These are phyloP conservation scores for Pontederia paniculata DNA, from an alignment of 176 grass and related monocot species.

Conservation along the genomic window DNA sequence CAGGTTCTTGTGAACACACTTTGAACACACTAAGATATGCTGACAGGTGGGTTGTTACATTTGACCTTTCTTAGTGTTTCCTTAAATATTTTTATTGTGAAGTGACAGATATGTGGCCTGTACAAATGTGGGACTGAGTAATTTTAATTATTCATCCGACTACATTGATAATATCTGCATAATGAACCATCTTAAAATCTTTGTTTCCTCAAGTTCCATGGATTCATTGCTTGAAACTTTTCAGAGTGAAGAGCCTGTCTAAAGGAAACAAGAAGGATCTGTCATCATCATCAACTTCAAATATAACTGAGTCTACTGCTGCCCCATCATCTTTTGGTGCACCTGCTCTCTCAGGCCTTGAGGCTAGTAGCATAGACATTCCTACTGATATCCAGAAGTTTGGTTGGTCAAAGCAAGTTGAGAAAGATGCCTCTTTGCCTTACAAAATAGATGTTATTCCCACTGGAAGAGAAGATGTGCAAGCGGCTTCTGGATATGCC, in stretches of 20 bases:
- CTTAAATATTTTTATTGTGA: neutral
- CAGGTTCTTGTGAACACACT: slow-evolving; percentile 96
- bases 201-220: neutral
- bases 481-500: slow-evolving; percentile 9
- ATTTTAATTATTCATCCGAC: slow-evolving; percentile 14
- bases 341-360: slow-evolving; percentile 31
- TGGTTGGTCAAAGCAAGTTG: slow-evolving; percentile 56
- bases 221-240: neutral
- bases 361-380: slow-evolving; percentile 36
- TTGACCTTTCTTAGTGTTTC: neutral
- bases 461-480: slow-evolving; percentile 30
- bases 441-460: slow-evolving; percentile 28
- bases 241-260: slow-evolving; percentile 90
- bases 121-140: neutral
- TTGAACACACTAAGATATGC: slow-evolving; percentile 98
- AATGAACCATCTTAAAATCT: too few relatives aligned
- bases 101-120: too few relatives aligned
- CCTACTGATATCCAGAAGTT: slow-evolving; percentile 40
- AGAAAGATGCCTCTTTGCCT: slow-evolving; percentile 29
- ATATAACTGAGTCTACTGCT: slow-evolving; percentile 57
- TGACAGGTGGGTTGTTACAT: slow-evolving; percentile 60
- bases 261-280: slow-evolving; percentile 77
- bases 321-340: slow-evolving; percentile 32
- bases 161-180: slow-evolving; percentile 13
- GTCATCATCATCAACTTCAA: slow-evolving; percentile 27